A percentile compares a stretch with the other conserved stretches of the same genome.
Conservation (phyloP, 208 protist genomes). For the Polymyxa betae region DNA sequence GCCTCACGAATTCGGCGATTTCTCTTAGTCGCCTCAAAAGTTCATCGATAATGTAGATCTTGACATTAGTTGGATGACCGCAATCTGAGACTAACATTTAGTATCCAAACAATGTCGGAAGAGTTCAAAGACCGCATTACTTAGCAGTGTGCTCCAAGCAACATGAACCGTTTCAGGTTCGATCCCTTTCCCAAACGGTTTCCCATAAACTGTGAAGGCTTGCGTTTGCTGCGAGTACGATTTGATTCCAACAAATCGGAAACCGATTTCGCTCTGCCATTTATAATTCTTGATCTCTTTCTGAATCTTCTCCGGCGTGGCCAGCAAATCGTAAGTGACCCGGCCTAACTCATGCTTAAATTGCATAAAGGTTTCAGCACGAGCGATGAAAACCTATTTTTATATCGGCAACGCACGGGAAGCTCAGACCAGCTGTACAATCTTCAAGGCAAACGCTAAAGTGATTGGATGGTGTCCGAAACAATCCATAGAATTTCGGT, state of each 20-base stretch:
- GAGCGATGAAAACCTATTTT: neutral
- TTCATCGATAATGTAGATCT: neutral
- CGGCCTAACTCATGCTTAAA: neutral
- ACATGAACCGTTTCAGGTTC: neutral
- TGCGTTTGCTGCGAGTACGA: neutral
- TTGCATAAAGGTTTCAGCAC: neutral
- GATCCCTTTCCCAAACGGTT: slow-evolving; percentile 34
- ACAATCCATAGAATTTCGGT: neutral
- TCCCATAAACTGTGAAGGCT: neutral
- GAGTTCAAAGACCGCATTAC: neutral
- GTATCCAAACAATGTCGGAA: neutral
- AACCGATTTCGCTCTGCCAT: slow-evolving; percentile 47
- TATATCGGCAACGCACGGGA: slow-evolving; percentile 33
- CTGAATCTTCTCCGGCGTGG: slow-evolving; percentile 20
- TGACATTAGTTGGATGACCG: neutral
- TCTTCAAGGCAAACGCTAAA: slow-evolving; percentile 18
- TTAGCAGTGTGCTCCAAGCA: slow-evolving; percentile 2
- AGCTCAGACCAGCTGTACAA: slow-evolving; percentile 3
- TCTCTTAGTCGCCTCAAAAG: neutral
- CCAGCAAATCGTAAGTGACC: slow-evolving; percentile 26
- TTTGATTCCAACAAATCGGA: slow-evolving; percentile 36
- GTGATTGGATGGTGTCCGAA: neutral
- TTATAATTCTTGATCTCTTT: slow-evolving; percentile 9
- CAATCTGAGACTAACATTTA: neutral
- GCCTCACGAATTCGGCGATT: neutral